Evolutionary conservation across 306 rosid species (phyloP), one percentile per base, ranked within the genome.

Genomic region (Inga oerstediana): DNA sequence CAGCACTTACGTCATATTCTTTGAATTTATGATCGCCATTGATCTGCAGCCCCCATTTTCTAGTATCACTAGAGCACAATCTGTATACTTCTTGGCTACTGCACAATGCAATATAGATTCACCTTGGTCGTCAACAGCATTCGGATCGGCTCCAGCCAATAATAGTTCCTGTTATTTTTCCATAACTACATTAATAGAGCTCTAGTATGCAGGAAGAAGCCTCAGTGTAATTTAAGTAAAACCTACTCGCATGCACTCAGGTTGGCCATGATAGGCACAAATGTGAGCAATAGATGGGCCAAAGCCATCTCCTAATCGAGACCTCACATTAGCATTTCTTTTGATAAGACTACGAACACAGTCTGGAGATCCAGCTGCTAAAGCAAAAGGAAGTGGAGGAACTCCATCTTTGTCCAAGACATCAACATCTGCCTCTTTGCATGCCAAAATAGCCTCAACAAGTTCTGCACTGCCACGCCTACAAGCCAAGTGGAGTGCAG

Each of bases 161-260:
- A 96, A 85, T 67, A 96, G 86, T 82, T 92, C 98, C 99, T 96
- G 92, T 83, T 39, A 88, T 89, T 77, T 62, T 77, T 44, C 68
- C 86, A 46, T 81, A 76, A 72, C 75, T 15, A 76, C 49, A 82
- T 85, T 64, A 77, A 51, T 74, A 51, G 71, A 80, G 82, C 62
- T 85, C 78, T 75, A 59, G 73, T 30, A 49, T 81, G 81, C 72
- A 54, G 68, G 67, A 84, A 78, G 76, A 84, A 82, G 49, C 73
- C 32, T 84, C 66, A 27, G 74, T 75, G 49, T 77, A 76, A 66
- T 80, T 74, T 85, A 87, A 49, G 48, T 85, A 79, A 81, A 74
- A 89, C 99, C 77, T 91, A 96, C 99, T 73, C 88, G 96, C 99
- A 96, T 96, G 88, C 99, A 96, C 91, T 96, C 98, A 32, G 99